Conservation (phyloP, 2,329 filamentous ascomycete genomes). For the Ascochyta koolunga region DNA sequence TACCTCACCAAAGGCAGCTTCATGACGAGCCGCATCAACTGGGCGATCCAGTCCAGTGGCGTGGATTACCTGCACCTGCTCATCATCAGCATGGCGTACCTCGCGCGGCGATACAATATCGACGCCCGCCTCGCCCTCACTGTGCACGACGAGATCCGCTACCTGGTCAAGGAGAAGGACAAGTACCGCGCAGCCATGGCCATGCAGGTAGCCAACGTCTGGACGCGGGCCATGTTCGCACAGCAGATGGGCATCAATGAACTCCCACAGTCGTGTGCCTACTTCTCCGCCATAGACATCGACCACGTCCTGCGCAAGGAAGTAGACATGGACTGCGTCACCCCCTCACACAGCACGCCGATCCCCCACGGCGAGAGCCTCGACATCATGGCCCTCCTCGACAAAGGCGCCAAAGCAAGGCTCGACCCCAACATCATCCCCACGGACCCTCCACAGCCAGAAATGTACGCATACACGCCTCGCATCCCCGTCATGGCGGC, state of each 20-base stretch:
- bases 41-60: slow-evolving; percentile 97
- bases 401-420: slow-evolving; percentile 70
- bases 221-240: slow-evolving; percentile 96
- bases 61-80: slow-evolving; percentile 96
- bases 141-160: slow-evolving; percentile 96
- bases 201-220: slow-evolving; percentile 89
- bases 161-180: slow-evolving; percentile 83
- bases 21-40: slow-evolving; percentile 96
- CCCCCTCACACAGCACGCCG: slow-evolving; percentile 77
- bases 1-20: slow-evolving; percentile 90
- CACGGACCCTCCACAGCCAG: slow-evolving; percentile 61
- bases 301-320: slow-evolving; percentile 97
- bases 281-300: slow-evolving; percentile 94
- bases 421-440: slow-evolving; percentile 72
- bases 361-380: slow-evolving; percentile 87
- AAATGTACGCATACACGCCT: slow-evolving; percentile 70
- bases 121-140: slow-evolving; percentile 87
- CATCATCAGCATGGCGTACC: slow-evolving; percentile 92
- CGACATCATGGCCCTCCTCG: slow-evolving; percentile 79
- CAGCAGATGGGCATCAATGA: slow-evolving; percentile 97
- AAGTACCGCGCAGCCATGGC: slow-evolving; percentile 91
- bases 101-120: slow-evolving; percentile 83
- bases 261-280: slow-evolving; percentile 90
- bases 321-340: slow-evolving; percentile 96
- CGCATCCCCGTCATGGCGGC: slow-evolving; percentile 80